Evolutionary conservation across 164 flowering plant genomes (phyloP), one percentile per base, ranked within the genome.

Genomic region (Sextonia rubra): DNA sequence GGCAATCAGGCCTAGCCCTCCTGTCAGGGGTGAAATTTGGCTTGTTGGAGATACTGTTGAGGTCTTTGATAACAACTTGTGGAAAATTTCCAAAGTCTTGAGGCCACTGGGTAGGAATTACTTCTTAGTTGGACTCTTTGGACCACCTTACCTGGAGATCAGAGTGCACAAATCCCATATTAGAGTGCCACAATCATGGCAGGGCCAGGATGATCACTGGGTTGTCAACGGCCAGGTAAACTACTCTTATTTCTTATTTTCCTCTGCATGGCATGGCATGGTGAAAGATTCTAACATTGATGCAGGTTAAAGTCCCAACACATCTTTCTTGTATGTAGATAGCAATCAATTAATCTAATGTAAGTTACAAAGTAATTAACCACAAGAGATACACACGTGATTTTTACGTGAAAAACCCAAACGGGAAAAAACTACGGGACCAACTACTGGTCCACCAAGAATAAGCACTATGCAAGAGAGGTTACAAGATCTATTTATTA

Each of bases 1-100:
- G 72, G 76, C 73, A 23, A 81, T 91, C 18, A 86, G 98, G 81
- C 98, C 97, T 26, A 82, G 80, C 69, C 96, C 94, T 71, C 93
- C 93, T 67, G 23, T 65, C 4, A 76, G 77, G 12, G 68, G 29
- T 11, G 81, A 75, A 44, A 75, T 78, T 80, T 90, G 90, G 91
- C 74, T 71, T 61, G 74, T 79, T 68, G 94, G 97, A 69, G 92
- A 90, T 69, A 67, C 86, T 70, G 88, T 85, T 5, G 98, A 94
- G 85, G 89, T 94, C 24, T 86, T 87, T 75, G 80, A 88, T 60
- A 75, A 83, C 18, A 73, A 71, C 70, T 85, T 87, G 25, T 94
- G 98, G 98, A 90, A 87, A 77, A 78, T 83, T 81, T 93, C 91
- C 7, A 77, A 77, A 64, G 77, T 94, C 68, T 73, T 76, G 32